Base-by-base conservation (phyloP, 2,329 filamentous ascomycete species). In the Neopestalotiopsis sp. region DNA sequence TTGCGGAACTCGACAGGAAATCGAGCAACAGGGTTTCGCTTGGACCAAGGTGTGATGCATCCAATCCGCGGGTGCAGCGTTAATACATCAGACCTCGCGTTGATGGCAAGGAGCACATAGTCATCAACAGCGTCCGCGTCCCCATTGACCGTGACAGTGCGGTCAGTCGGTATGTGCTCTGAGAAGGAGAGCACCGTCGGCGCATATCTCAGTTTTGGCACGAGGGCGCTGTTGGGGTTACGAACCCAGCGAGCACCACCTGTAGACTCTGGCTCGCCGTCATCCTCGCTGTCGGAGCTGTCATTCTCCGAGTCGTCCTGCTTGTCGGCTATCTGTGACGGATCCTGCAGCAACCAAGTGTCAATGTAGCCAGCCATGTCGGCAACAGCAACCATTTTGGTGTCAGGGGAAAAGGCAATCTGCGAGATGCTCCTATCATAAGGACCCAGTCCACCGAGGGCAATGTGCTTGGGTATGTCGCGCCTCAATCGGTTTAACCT, bases 291-390 rank as follows among this genome's bases (percentile, higher is more conserved):
- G 34, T 74, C 74, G 24, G 76, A 79, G 60, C 82, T 81, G 57
- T 80, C 80, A 65, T 83, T 83, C 34, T 80, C 80, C 17, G 79
- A 74, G 67, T 74, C 70, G 56, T 77, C 70, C 68, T 69, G 73
- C 75, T 70, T 81, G 78, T 77, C 76, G 24, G 78, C 73, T 9
- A 73, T 66, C 14, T 59, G 73, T 28, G 65, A 71, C 73, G 87
- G 79, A 49, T 87, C 87, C 75, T 89, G 86, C 67, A 97, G 81
- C 1, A 94, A 82, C 93, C 95, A 99, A 20, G 91, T 94, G 77
- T 98, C 95, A 40, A 98, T 85, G 79, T 91, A 94, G 58, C 96
- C 96, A 58, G 92, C 91, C 66, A 98, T 81, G 78, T 98, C 95
- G 62, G 92, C 91, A 38, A 91, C 89, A 9, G 92, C 94, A 61